Percentiles rank a stretch among this genome's conserved stretches.
Evolutionary conservation across 1,284 basidiomycete species (phyloP).

Genomic region (Sporisorium graminicola): DNA sequence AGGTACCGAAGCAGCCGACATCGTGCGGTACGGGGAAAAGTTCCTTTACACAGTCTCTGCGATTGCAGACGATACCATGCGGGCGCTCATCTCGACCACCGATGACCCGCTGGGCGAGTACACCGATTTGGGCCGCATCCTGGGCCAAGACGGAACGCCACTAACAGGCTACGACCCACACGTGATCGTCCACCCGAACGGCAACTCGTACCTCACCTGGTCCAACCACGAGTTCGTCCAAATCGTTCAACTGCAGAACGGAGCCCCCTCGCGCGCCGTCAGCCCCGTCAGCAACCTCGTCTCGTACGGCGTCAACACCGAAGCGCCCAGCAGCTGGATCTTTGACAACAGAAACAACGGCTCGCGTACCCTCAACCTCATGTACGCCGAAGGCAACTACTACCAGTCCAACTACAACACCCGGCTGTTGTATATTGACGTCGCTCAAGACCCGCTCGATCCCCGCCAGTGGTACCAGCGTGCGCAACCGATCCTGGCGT

Average conservation of each 20-base stretch:
- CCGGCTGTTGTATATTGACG: constrained; percentile 34
- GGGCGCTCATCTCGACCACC: constrained; percentile 26
- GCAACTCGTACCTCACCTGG: constrained; percentile 44
- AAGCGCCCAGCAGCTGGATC: constrained; percentile 42
- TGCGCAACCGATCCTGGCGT: constrained; percentile 29
- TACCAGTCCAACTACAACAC: constrained; percentile 50
- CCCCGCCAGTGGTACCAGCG: constrained; percentile 28
- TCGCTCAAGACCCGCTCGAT: constrained; percentile 29
- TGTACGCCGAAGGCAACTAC: constrained; percentile 47
- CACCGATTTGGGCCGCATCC: constrained; percentile 28
- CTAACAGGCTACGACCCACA: constrained; percentile 43
- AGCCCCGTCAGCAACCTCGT: constrained; percentile 27
- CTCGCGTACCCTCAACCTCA: constrained; percentile 40
- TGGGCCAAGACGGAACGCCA: constrained; percentile 22
- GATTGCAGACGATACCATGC: constrained; percentile 37
- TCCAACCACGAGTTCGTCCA: constrained; percentile 47
- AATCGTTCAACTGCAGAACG: constrained; percentile 35
- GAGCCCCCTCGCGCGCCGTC: constrained; percentile 24
- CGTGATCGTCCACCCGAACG: constrained; percentile 45
- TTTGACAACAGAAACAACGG: constrained; percentile 29
- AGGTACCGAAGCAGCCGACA: constrained; percentile 44
- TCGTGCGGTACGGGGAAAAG: constrained; percentile 25
- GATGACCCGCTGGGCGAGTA: constrained; percentile 34
- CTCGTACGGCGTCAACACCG: constrained; percentile 47
- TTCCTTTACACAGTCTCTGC: constrained; percentile 43